Evolutionary conservation across 2,329 filamentous ascomycete species (phyloP), one percentile per base, ranked within the genome.

Genomic region (Hypoxylon sp.): DNA sequence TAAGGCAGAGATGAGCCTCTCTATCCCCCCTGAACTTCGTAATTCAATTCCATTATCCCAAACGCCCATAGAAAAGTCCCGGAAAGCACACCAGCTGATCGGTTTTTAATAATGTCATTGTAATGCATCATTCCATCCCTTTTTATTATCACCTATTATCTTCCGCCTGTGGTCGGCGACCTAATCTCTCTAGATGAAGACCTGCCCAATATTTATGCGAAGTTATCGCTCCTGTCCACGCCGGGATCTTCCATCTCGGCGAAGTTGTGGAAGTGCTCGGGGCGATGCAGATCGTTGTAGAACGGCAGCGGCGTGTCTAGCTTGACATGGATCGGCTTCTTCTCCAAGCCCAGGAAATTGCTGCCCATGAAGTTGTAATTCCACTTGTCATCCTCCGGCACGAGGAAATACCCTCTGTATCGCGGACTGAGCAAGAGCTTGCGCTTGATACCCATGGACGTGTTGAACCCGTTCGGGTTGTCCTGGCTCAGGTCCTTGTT

Each of bases 301-400:
- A 97, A 98, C 7, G 91, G 85, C 71, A 90, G 80, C 16, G 96
- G 96, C 44, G 93, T 96, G 79, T 98, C 96, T 57, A 99, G 89
- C 84, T 96, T 96, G 73, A 98, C 94, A 72, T 93, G 91, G 44
- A 97, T 87, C 2, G 90, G 86, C 82, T 93, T 93, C 89, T 97
- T 98, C 82, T 97, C 93, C 69, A 97, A 86, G 40, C 89, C 89
- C 12, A 90, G 89, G 76, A 98, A 99, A 0, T 89, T 89, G 70
- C 90, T 93, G 58, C 96, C 96, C 89, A 98, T 93, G 84, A 99
- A 99, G 78, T 92, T 96, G 83, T 97, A 99, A 80, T 99, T 99
- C 96, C 96, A 99, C 65, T 91, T 85, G 67, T 89, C 90, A 57
- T 91, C 90, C 75, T 97, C 94, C 0, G 96, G 96, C 20, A 98